Conservation (phyloP, 2,329 filamentous ascomycete species). For the Aspergillus thermomutatus region DNA sequence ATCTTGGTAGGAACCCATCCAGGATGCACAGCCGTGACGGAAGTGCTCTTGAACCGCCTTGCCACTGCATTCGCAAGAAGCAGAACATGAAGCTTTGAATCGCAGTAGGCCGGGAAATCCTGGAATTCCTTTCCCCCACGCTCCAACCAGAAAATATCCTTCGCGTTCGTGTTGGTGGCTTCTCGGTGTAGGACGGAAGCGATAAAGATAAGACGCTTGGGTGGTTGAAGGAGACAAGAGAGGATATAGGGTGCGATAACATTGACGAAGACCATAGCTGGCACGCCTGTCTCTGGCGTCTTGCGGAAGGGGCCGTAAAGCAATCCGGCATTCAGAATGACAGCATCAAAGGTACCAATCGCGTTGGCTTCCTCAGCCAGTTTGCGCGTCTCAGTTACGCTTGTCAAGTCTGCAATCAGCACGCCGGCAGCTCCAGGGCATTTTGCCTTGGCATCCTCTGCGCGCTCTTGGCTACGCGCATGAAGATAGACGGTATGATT, state of each 20-base stretch:
- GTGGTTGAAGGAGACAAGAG: slow-evolving; percentile 47
- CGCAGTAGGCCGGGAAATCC: slow-evolving; percentile 45
- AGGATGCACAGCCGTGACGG: slow-evolving; percentile 47
- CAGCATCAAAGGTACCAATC: slow-evolving; percentile 50
- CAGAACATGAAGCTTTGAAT: slow-evolving; percentile 55
- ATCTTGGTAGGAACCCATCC: slow-evolving; percentile 55
- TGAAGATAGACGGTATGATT: slow-evolving; percentile 56
- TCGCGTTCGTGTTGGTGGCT: slow-evolving; percentile 42
- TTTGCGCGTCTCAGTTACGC: slow-evolving; percentile 46
- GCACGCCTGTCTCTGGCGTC: slow-evolving; percentile 42
- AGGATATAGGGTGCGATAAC: slow-evolving; percentile 56
- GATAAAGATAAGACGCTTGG: slow-evolving; percentile 53
- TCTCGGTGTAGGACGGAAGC: slow-evolving; percentile 48
- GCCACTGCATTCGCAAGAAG: slow-evolving; percentile 54
- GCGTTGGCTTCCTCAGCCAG: slow-evolving; percentile 51
- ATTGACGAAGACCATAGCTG: slow-evolving; percentile 52
- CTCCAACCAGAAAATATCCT: slow-evolving; percentile 40
- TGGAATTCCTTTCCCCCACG: slow-evolving; percentile 33
- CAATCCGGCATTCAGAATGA: slow-evolving; percentile 58
- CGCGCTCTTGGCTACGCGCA: slow-evolving; percentile 53
- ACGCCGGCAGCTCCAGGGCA: slow-evolving; percentile 50
- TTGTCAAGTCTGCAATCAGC: slow-evolving; percentile 53
- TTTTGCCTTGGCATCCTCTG: slow-evolving; percentile 45
- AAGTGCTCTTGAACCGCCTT: slow-evolving; percentile 42
- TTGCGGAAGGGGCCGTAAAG: slow-evolving; percentile 41